These are phyloP conservation scores for Dothideomycetes sp. DNA, from an alignment of 2,329 filamentous ascomycete genomes.

Conservation along the genomic window DNA sequence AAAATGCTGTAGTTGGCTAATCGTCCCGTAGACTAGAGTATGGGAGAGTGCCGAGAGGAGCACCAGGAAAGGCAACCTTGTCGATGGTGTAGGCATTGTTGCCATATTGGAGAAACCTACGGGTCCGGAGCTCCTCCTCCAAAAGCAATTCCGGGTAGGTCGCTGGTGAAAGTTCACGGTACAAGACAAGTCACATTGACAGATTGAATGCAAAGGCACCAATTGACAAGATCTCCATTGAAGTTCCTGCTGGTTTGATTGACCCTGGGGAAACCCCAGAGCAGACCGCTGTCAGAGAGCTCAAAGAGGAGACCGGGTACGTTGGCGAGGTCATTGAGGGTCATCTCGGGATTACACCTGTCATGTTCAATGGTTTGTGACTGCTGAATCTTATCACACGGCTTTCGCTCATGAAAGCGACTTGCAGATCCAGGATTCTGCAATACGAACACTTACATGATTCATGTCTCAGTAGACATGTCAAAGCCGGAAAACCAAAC, in stretches of 20 bases:
- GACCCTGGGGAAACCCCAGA: constrained; percentile 46
- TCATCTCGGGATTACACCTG: constrained; percentile 18
- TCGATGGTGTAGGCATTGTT: constrained; percentile 50
- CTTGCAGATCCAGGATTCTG: constrained; percentile 54
- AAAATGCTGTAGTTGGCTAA: neutral
- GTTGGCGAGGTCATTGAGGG: constrained; percentile 33
- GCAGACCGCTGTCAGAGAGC: constrained; percentile 45
- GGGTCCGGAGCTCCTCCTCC: constrained; percentile 40
- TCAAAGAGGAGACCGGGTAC: constrained; percentile 52
- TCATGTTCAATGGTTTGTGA: constrained; percentile 31
- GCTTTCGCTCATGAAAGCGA: constrained; percentile 42
- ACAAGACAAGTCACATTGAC: too few relatives aligned
- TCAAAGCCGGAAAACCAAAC: constrained; percentile 33
- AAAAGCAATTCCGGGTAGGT: constrained; percentile 41
- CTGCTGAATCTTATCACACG: constrained; percentile 14
- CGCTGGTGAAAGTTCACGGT: too few relatives aligned
- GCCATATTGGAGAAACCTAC: constrained; percentile 39
- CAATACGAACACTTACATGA: constrained; percentile 42
- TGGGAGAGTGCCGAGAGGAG: constrained; percentile 38
- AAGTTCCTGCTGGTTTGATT: constrained; percentile 50
- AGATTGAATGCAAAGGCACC: too few relatives aligned
- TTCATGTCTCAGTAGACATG: constrained; percentile 47
- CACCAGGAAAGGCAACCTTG: constrained; percentile 40
- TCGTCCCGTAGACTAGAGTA: neutral
- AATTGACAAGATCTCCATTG: constrained; percentile 46